phyloP scores from a whole-genome alignment of 2,329 filamentous ascomycete species.

The Thelonectria blattea region DNA sequence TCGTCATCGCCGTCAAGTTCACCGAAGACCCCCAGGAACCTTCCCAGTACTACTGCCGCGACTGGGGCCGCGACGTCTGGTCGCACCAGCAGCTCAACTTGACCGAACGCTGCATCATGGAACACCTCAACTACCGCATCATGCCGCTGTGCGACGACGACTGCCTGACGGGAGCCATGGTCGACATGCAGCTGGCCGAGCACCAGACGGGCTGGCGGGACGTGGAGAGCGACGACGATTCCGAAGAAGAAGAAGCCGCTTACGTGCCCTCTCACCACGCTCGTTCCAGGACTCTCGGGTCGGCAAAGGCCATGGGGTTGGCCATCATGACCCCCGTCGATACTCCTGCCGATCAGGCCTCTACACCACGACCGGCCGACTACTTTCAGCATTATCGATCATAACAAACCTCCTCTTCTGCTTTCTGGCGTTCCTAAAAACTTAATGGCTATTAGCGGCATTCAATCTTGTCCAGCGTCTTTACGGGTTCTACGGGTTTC shows the following conservation, averaged over 20 bases:
- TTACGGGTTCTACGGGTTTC: constrained; percentile 7
- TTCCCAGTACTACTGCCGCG: constrained; percentile 58
- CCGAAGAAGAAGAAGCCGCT: constrained; percentile 28
- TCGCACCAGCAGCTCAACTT: constrained; percentile 66
- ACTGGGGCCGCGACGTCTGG: constrained; percentile 64
- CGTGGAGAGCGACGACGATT: constrained; percentile 37
- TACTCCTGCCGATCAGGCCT: constrained; percentile 27
- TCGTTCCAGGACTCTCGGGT: constrained; percentile 45
- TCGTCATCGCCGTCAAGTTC: constrained; percentile 71
- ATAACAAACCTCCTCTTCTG: constrained; percentile 3
- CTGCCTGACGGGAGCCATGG: constrained; percentile 63
- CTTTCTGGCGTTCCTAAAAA: constrained; percentile 19
- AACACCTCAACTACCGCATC: constrained; percentile 68
- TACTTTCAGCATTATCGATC: constrained; percentile 35
- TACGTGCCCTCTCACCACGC: constrained; percentile 42
- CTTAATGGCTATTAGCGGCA: constrained; percentile 20
- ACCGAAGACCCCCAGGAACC: constrained; percentile 63
- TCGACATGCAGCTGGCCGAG: constrained; percentile 68
- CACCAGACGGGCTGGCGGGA: constrained; percentile 38
- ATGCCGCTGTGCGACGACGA: constrained; percentile 63
- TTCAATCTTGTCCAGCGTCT: constrained; percentile 23
- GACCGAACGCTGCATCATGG: constrained; percentile 69
- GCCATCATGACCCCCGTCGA: constrained; percentile 39
- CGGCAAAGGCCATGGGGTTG: constrained; percentile 32
- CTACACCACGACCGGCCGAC: constrained; percentile 33